Evolutionary conservation across 2,329 filamentous ascomycete genomes (phyloP).

Genomic region (Neonectria faginata): DNA sequence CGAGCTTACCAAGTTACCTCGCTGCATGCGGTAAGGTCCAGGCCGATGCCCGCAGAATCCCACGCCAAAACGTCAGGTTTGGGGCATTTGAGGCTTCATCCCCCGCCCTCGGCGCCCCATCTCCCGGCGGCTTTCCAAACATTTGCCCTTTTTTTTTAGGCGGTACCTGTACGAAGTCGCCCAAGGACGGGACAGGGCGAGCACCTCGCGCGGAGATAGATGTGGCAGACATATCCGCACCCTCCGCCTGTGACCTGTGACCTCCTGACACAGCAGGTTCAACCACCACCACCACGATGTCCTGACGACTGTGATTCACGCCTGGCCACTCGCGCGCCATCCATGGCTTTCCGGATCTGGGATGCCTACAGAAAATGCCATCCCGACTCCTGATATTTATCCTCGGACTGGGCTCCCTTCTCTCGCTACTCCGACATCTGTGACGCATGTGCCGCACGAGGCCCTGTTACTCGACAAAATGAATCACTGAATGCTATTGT

Average conservation of each 20-base stretch:
- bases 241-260: background rate
- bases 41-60: conserved; percentile 24
- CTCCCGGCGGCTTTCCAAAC: conserved; percentile 24
- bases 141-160: conserved; percentile 10
- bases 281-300: conserved; percentile 14
- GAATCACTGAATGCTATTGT: conserved; percentile 31
- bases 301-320: conserved; percentile 7
- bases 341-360: conserved; percentile 23
- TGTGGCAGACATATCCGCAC: conserved; percentile 12
- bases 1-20: conserved; percentile 36
- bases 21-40: conserved; percentile 33
- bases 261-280: conserved; percentile 19
- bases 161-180: conserved; percentile 12
- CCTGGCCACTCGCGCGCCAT: conserved; percentile 16
- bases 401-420: background rate
- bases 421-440: conserved; percentile 7
- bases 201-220: conserved; percentile 1
- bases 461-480: conserved; percentile 15
- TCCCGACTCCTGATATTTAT: background rate
- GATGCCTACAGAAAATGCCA: conserved; percentile 1
- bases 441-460: conserved; percentile 22
- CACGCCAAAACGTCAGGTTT: conserved; percentile 26
- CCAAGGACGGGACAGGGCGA: background rate
- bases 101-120: conserved; percentile 27
- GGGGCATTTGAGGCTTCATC: conserved; percentile 13